Evolutionary conservation across 192 early-diverging fungal genomes (phyloP).

Genomic region (Backusella psychrophila): DNA sequence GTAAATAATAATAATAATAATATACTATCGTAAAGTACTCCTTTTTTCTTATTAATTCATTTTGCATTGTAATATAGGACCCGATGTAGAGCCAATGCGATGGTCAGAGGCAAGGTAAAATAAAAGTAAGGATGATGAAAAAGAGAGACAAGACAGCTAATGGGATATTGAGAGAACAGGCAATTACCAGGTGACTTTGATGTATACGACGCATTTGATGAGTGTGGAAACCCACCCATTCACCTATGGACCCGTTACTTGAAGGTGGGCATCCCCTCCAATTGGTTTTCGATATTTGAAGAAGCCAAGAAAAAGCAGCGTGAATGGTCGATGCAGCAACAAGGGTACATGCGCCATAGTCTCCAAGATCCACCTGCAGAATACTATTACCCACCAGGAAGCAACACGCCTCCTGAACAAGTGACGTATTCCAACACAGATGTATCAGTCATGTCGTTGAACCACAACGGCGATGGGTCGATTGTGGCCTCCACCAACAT

Average conservation of each 20-base stretch:
- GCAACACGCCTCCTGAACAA: not conserved
- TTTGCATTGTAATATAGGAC: conserved; percentile 5
- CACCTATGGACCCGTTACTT: conserved; percentile 34
- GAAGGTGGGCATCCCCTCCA: conserved; percentile 24
- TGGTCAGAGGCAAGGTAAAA: conserved; percentile 37
- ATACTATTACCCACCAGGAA: not conserved
- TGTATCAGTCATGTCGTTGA: conserved; percentile 4
- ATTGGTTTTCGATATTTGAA: conserved; percentile 39
- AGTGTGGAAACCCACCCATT: conserved; percentile 36
- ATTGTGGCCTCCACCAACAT: not conserved
- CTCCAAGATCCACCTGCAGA: not conserved
- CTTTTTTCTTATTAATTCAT: not conserved
- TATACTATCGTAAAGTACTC: not conserved
- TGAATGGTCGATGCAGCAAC: conserved; percentile 19
- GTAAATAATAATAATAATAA: conserved; percentile 15
- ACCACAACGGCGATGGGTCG: not conserved
- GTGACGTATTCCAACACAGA: conserved; percentile 10
- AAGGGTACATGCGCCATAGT: not conserved
- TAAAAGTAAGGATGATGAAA: not conserved
- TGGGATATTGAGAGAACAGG: not conserved
- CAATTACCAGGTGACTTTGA: conserved; percentile 38
- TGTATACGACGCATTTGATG: conserved; percentile 36
- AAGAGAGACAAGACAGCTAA: conserved; percentile 7
- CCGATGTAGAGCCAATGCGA: conserved; percentile 32
- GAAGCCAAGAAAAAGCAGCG: conserved; percentile 34